Percentiles rank a stretch among this genome's conserved stretches.
Evolutionary conservation across 1,284 basidiomycete genomes (phyloP).

Genomic region (Ganoderma resinaceum): DNA sequence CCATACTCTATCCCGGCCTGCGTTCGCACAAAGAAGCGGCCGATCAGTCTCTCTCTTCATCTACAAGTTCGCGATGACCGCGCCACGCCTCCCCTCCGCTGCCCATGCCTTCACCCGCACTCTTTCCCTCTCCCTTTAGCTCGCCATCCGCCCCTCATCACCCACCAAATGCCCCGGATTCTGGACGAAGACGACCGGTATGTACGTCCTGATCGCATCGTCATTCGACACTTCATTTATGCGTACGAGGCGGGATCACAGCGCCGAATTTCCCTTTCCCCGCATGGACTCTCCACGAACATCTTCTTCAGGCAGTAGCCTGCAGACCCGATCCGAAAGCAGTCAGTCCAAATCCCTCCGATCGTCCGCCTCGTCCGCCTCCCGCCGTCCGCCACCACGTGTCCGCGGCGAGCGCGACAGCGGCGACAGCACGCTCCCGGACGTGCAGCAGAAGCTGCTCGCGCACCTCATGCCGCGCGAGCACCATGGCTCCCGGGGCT

Average conservation of each 20-base stretch:
- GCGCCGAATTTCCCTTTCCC: conserved; percentile 34
- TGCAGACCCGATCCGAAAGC: conserved; percentile 27
- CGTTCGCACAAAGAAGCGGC: conserved; percentile 31
- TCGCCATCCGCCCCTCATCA: conserved; percentile 17
- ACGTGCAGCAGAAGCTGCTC: conserved; percentile 33
- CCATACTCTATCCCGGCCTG: conserved; percentile 30
- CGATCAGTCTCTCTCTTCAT: conserved; percentile 28
- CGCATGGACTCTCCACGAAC: conserved; percentile 32
- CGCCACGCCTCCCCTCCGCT: conserved; percentile 23
- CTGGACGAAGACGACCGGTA: conserved; percentile 26
- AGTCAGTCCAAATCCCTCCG: conserved; percentile 30
- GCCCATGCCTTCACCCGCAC: conserved; percentile 23
- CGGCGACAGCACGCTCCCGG: conserved; percentile 24
- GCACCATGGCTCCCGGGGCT: conserved; percentile 46
- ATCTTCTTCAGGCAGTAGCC: conserved; percentile 31
- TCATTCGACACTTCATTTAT: conserved; percentile 4
- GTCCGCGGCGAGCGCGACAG: conserved; percentile 27
- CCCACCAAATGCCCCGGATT: conserved; percentile 22
- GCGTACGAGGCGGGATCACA: conserved; percentile 13
- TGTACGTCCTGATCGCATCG: conserved; percentile 7
- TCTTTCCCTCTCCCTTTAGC: conserved; percentile 22
- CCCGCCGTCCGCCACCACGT: conserved; percentile 23
- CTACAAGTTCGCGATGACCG: conserved; percentile 31
- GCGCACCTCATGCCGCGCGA: conserved; percentile 46
- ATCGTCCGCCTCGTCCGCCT: conserved; percentile 27